Evolutionary conservation across 202 grass and related monocot species (phyloP).

Genomic region (Setaria italica): DNA sequence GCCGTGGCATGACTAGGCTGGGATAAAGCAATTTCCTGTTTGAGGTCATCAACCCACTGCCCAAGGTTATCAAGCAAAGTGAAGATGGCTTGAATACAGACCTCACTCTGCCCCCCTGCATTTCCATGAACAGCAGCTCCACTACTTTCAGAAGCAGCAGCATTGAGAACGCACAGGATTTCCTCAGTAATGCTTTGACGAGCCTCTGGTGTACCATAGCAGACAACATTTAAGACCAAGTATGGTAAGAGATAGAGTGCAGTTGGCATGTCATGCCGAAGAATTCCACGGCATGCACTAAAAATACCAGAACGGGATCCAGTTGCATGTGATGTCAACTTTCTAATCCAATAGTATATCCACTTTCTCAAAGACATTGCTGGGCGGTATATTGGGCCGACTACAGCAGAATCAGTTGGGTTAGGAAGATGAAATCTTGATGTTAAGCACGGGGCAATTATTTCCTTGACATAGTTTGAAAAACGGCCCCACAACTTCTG

Average conservation of each 20-base stretch:
- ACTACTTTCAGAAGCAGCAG: conserved; percentile 90
- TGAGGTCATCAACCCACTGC: conserved; percentile 98
- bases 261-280: conserved; percentile 93
- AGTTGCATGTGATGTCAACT: conserved; percentile 75
- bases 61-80: conserved; percentile 98
- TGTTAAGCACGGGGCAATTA: conserved; percentile 94
- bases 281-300: conserved; percentile 86
- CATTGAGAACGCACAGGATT: conserved; percentile 86
- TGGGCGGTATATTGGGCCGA: conserved; percentile 77
- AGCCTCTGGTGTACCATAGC: conserved; percentile 83
- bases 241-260: conserved; percentile 91
- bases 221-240: conserved; percentile 94
- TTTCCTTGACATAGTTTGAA: conserved; percentile 95
- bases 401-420: conserved; percentile 66
- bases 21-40: conserved; percentile 87
- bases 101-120: conserved; percentile 79
- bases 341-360: conserved; percentile 95
- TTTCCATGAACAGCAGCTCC: conserved; percentile 75
- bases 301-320: conserved; percentile 85
- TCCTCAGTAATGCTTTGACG: conserved; percentile 89
- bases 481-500: conserved; percentile 89
- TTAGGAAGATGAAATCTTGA: conserved; percentile 87
- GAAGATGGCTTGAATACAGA: conserved; percentile 95
- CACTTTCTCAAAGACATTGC: conserved; percentile 91
- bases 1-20: conserved; percentile 54